phyloP scores from a whole-genome alignment of 2,329 filamentous ascomycete species.

The Chaetothyriales sp. region DNA sequence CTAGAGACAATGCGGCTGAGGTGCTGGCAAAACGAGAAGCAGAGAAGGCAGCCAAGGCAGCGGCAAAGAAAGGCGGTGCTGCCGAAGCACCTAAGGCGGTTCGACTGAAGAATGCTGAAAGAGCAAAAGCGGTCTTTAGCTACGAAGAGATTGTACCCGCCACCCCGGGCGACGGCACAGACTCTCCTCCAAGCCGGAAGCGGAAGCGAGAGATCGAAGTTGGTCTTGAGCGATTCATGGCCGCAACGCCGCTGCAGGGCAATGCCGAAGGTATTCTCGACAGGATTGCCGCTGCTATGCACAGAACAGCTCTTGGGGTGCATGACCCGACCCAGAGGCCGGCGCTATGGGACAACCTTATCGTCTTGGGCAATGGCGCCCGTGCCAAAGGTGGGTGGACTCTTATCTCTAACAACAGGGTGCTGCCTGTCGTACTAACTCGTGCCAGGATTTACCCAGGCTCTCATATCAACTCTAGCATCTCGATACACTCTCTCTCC shows the following conservation, averaged over 20 bases:
- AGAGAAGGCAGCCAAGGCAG: conserved; percentile 44
- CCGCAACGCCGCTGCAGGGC: conserved; percentile 30
- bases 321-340: conserved; percentile 73
- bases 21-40: conserved; percentile 47
- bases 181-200: conserved; percentile 37
- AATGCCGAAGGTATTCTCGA: conserved; percentile 54
- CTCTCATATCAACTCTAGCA: conserved; percentile 63
- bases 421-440: conserved; percentile 31
- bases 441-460: conserved; percentile 64
- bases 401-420: conserved; percentile 1
- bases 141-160: conserved; percentile 45
- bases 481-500: conserved; percentile 82
- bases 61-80: conserved; percentile 36
- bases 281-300: conserved; percentile 67
- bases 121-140: conserved; percentile 43
- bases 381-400: conserved; percentile 39
- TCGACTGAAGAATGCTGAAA: conserved; percentile 44
- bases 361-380: conserved; percentile 80
- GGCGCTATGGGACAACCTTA: conserved; percentile 78
- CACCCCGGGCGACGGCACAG: conserved; percentile 34
- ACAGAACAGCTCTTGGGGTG: conserved; percentile 67
- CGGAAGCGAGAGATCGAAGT: conserved; percentile 42
- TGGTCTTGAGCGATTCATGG: conserved; percentile 46
- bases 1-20: conserved; percentile 47
- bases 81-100: conserved; percentile 33